Percentiles rank a stretch among this genome's conserved stretches.
Evolutionary conservation across 1,139 yeast species (phyloP).

Genomic region (Kodamaea derodonti): DNA sequence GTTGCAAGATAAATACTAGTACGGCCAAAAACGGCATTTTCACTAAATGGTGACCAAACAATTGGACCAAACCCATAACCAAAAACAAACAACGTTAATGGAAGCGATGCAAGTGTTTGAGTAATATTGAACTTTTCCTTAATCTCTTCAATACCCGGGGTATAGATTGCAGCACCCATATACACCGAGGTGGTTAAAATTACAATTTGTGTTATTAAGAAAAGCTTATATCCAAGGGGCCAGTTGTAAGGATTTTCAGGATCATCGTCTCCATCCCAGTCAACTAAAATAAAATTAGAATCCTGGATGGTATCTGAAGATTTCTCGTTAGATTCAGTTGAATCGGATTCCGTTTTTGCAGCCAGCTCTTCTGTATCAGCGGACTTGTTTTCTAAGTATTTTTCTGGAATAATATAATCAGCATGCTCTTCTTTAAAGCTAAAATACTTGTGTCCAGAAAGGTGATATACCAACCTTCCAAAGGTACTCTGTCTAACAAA

Average conservation of each 20-base stretch:
- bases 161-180: conserved; percentile 58
- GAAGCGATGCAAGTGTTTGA: conserved; percentile 24
- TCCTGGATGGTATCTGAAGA: neutral
- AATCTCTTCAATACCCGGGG: conserved; percentile 47
- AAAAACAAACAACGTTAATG: conserved; percentile 34
- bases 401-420: conserved; percentile 32
- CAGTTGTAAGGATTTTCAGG: conserved; percentile 60
- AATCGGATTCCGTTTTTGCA: neutral
- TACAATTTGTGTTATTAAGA: conserved; percentile 38
- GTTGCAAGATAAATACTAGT: conserved; percentile 32
- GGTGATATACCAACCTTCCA: conserved; percentile 31
- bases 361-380: too few relatives aligned
- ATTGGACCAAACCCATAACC: conserved; percentile 42
- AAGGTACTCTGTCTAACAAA: conserved; percentile 31
- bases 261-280: conserved; percentile 50
- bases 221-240: conserved; percentile 34
- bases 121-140: conserved; percentile 24
- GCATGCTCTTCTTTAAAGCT: conserved; percentile 28
- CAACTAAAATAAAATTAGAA: conserved; percentile 14
- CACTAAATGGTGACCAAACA: conserved; percentile 35
- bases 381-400: conserved; percentile 14
- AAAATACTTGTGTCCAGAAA: conserved; percentile 28
- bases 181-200: conserved; percentile 51
- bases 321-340: neutral
- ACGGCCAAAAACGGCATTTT: conserved; percentile 49